These are phyloP conservation scores for Penicillium tannophilum DNA, from an alignment of 495 filamentous ascomycete genomes.

Conservation along the genomic window DNA sequence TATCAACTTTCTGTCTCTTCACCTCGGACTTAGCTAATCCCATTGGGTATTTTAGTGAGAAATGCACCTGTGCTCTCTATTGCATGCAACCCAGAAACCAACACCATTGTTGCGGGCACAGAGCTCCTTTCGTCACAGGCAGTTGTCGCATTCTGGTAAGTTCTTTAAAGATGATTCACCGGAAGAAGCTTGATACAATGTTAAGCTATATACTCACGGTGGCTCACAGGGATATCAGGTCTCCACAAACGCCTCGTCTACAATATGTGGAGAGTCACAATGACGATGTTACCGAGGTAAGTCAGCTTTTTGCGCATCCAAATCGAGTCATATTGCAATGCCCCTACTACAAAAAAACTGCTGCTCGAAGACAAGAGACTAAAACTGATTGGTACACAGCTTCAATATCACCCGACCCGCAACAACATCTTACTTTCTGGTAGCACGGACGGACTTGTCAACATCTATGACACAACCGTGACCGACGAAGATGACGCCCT, in stretches of 20 bases:
- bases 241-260: slow-evolving; percentile 50
- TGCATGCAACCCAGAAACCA: slow-evolving; percentile 58
- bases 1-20: background rate
- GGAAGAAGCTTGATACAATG: too few species aligned
- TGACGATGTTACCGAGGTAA: slow-evolving; percentile 85
- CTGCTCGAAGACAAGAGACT: background rate
- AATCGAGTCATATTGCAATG: background rate
- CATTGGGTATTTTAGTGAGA: slow-evolving; percentile 33
- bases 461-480: slow-evolving; percentile 75
- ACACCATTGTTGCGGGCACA: slow-evolving; percentile 72
- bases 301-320: background rate
- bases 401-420: slow-evolving; percentile 69
- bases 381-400: slow-evolving; percentile 38
- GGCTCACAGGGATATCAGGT: slow-evolving; percentile 67
- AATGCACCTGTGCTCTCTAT: slow-evolving; percentile 66
- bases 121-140: slow-evolving; percentile 76
- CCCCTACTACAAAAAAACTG: background rate
- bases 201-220: slow-evolving; percentile 20
- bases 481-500: slow-evolving; percentile 85
- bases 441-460: slow-evolving; percentile 90
- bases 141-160: slow-evolving; percentile 73
- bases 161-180: slow-evolving; percentile 6
- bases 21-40: background rate
- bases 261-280: slow-evolving; percentile 86
- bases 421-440: slow-evolving; percentile 74